A percentile compares a stretch with the other conserved stretches of the same genome.
Conservation (phyloP, 202 grass and related monocot genomes). For the Miscanthus sacchariflorus region DNA sequence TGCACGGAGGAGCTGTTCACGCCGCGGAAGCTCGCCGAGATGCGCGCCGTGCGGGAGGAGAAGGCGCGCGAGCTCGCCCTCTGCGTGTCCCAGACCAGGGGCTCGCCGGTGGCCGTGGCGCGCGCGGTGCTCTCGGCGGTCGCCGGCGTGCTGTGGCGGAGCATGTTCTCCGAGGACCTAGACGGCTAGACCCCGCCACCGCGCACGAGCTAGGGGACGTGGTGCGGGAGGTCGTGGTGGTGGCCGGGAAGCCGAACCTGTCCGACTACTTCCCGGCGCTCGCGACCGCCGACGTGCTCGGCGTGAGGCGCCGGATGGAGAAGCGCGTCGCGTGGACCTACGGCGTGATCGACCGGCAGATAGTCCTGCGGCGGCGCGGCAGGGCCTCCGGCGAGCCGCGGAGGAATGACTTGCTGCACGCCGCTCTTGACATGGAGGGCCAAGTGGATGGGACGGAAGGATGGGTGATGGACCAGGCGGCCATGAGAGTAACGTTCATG, state of each 20-base stretch:
- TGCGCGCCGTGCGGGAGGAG: neutral
- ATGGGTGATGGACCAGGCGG: neutral
- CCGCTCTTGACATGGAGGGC: neutral
- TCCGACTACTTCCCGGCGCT: neutral
- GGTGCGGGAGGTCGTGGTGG: neutral
- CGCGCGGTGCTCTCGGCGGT: neutral
- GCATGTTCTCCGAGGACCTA: neutral
- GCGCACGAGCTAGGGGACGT: neutral
- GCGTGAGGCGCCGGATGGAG: neutral
- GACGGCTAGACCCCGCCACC: neutral
- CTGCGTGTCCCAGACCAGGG: neutral
- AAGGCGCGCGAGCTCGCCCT: neutral
- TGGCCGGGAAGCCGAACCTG: neutral
- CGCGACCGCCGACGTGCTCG: neutral
- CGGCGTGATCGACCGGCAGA: neutral
- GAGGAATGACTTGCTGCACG: neutral
- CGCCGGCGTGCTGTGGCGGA: neutral
- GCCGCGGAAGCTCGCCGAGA: neutral
- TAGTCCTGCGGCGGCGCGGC: neutral
- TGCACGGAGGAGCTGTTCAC: neutral
- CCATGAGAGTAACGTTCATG: neutral
- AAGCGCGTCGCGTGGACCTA: neutral
- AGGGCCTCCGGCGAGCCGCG: neutral
- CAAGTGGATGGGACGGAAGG: neutral
- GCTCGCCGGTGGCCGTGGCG: neutral